Base-by-base conservation (phyloP, 306 rosid genomes). In the Rosa chinensis region DNA sequence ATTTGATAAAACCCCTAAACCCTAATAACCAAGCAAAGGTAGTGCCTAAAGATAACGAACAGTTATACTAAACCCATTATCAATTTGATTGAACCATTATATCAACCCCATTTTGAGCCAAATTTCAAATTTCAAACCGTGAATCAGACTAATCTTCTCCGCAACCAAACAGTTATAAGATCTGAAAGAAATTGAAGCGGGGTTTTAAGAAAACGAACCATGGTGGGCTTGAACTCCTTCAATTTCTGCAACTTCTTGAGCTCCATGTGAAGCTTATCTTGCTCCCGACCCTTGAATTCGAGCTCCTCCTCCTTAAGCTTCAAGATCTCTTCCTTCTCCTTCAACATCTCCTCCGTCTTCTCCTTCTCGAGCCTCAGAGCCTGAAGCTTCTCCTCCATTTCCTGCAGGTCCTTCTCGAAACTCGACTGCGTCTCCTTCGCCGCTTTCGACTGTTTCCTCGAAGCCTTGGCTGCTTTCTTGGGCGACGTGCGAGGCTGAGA, bases 161-260 rank as follows among this genome's bases (percentile, higher is more conserved):
- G 2, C 8, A 44, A 49, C 14, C 35, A 48, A 49, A 28, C 32
- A 28, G 32, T 28, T 28, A 28, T 1, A 32, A 7, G 4, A n/a
- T 45, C 14, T 1, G 39, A 73, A 59, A 0, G 56, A 43, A 56
- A 42, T 0, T 4, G 1, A 14, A 42, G 53, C 13, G 21, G 14
- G 21, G 14, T 21, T 49, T 10, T 3, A 44, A 52, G 21, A 62
- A 76, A 74, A 80, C 85, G 12, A 37, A 92, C 99, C 96, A 95
- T 73, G 58, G 81, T 89, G 70, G 99, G 99, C 81, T 92, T 95
- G 83, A 95, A 95, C 84, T 92, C 98, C 87, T 95, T 92, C 81
- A 86, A 52, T 67, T 95, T 95, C 79, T 90, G 97, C 88, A 92
- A 66, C 74, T 92, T 92, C 81, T 89, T 95, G 67, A 95, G 75